Base-by-base conservation (phyloP, 1,139 yeast genomes). In the Saccharomycopsis hybrid region DNA sequence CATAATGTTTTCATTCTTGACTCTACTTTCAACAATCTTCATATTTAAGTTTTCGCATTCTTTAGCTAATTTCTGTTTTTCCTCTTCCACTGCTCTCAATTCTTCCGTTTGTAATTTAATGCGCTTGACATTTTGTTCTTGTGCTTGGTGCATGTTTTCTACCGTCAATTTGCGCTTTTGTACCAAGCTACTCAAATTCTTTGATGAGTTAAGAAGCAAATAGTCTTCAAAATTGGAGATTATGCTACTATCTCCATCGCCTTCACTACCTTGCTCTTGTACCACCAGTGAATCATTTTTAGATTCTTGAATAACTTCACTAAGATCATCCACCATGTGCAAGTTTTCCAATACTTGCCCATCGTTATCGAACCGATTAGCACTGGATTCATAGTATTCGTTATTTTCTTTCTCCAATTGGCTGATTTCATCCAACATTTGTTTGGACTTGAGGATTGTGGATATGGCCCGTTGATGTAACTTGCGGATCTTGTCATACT, bases 221-320 rank as follows among this genome's bases (percentile, higher is more conserved):
- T 50, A 52, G n/a, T 50, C 53, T 39, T 46, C 52, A 38, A 48
- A 45, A 31, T 51, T 45, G 11, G 49, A 47, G 7, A 45, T 36
- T 4, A 39, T 47, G 18, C 52, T 49, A 18, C 43, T 43, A 30
- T 47, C 47, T 39, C 37, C 11, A 9, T 13, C 8, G 3, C 7
- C 36, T 3, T 35, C 43, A 24, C 13, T 11, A 7, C 36, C 44
- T 33, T n/a, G 13, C 33, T 46, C 48, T 24, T n/a, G 18, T 27
- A 28, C 41, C 13, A 41, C 44, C 24, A 50, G 18, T 3, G 51
- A 44, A 28, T 48, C 49, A 30, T 47, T 47, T 28, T 49, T 46
- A 2, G 47, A 25, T 25, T 47, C 49, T n/a, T 39, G 46, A 3
- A 52, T 28, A 28, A 52, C 33, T 7, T 50, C 49, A 8, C 29